Evolutionary conservation across 441 rosid genomes (phyloP).

Genomic region (Brassica balearica): DNA sequence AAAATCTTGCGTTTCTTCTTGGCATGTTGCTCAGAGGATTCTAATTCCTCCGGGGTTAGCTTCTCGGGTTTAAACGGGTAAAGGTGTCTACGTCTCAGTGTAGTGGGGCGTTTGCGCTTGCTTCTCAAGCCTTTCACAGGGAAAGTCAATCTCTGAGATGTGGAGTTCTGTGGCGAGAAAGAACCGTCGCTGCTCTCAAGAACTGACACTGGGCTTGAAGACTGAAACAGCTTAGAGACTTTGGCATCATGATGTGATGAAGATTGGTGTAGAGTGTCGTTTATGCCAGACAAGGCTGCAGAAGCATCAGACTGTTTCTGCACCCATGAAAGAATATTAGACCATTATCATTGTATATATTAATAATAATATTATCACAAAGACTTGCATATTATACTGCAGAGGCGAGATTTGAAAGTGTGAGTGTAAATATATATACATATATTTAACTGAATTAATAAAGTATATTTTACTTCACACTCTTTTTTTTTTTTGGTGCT

Average conservation of each 20-base stretch:
- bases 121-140: constrained; percentile 85
- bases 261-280: constrained; percentile 40
- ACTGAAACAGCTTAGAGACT: constrained; percentile 50
- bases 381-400: background rate
- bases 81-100: constrained; percentile 38
- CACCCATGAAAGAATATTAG: constrained; percentile 37
- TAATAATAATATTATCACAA: background rate
- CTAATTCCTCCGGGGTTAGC: constrained; percentile 46
- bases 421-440: background rate
- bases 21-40: constrained; percentile 47
- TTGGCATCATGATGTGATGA: constrained; percentile 47
- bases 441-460: background rate
- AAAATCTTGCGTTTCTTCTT: constrained; percentile 56
- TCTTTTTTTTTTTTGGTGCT: background rate
- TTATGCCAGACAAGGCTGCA: constrained; percentile 49
- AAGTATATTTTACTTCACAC: background rate
- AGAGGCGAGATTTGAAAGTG: background rate
- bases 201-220: constrained; percentile 82
- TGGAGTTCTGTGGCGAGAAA: constrained; percentile 60
- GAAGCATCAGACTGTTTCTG: constrained; percentile 49
- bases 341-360: background rate
- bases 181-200: constrained; percentile 69
- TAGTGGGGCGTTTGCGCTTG: constrained; percentile 64
- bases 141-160: constrained; percentile 44
- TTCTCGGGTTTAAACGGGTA: constrained; percentile 47